Evolutionary conservation across 805 yeast genomes (phyloP), one percentile per base, ranked within the genome.

Genomic region (Metschnikowia vanudenii): DNA sequence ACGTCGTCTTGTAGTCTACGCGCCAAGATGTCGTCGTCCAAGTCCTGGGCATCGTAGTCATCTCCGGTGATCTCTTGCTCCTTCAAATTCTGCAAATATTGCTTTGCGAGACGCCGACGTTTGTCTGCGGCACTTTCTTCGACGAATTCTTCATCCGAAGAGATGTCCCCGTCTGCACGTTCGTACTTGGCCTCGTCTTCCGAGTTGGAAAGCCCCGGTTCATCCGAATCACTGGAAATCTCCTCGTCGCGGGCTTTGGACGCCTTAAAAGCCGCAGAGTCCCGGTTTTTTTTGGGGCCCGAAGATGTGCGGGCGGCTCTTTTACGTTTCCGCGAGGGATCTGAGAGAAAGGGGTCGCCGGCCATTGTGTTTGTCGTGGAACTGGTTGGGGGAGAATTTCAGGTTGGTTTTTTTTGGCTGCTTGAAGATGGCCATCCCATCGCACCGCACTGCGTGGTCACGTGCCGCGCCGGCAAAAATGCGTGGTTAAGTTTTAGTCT

Each of bases 71-170:
- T 32, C 47, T 67, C 70, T 51, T 85, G 88, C 3, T 72, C 68
- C 62, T 86, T 81, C 59, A 94, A 69, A 59, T 85, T 86, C 38
- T 85, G 90, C 52, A 94, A 71, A 65, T 94, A 94, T 65, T 91
- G 94, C 65, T 90, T 90, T 14, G 98, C 98, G 49, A 94, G 75
- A 60, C 98, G 75, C 68, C 99, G 80, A 67, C 99, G 81, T 67
- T 88, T 90, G 60, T 94, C 99, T 0, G 96, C 95, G 8, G 91
- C 95, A 39, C 81, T 80, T 65, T 92, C 98, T 14, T 74, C 76
- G 13, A 72, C 80, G 53, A 82, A 80, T 55, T 85, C 95, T 54
- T 84, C 94, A 28, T 85, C 92, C 12, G 85, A 81, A 13, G 78
- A 80, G 18, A 78, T 51, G 33, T 71, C 77, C 18, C 46, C 49